phyloP scores from a whole-genome alignment of 805 yeast genomes.

The Suhomyces faveliae region DNA sequence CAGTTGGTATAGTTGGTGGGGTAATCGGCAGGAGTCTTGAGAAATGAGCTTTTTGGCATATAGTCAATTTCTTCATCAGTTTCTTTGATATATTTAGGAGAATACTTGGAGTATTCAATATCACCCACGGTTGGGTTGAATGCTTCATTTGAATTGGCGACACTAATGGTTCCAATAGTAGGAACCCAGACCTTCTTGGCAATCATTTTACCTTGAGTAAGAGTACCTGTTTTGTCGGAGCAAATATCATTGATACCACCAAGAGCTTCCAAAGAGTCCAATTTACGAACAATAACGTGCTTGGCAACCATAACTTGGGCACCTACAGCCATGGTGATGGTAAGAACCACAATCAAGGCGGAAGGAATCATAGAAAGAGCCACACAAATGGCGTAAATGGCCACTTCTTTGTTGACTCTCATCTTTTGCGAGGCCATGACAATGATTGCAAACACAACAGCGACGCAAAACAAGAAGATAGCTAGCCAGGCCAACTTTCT shows the following conservation, averaged over 20 bases:
- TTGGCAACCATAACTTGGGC: conserved; percentile 69
- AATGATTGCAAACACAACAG: conserved; percentile 82
- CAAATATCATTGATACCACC: conserved; percentile 80
- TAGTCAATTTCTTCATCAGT: conserved; percentile 38
- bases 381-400: conserved; percentile 85
- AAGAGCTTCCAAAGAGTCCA: conserved; percentile 74
- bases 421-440: conserved; percentile 84
- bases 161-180: conserved; percentile 53
- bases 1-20: conserved; percentile 44
- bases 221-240: conserved; percentile 81
- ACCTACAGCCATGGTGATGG: conserved; percentile 85
- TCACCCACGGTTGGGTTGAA: conserved; percentile 63
- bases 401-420: conserved; percentile 74
- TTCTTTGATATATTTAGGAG: conserved; percentile 37
- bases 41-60: conserved; percentile 15
- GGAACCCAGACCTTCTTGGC: conserved; percentile 72
- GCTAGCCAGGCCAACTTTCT: conserved; percentile 76
- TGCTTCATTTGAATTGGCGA: conserved; percentile 57
- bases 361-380: conserved; percentile 82
- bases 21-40: conserved; percentile 17
- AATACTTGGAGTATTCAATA: conserved; percentile 32
- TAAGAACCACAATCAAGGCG: conserved; percentile 72
- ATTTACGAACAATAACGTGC: conserved; percentile 70
- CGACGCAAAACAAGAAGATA: conserved; percentile 64
- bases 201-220: conserved; percentile 79